These are phyloP conservation scores for Nannochloris sp. DNA, from an alignment of 139 green algal genomes.

Conservation along the genomic window DNA sequence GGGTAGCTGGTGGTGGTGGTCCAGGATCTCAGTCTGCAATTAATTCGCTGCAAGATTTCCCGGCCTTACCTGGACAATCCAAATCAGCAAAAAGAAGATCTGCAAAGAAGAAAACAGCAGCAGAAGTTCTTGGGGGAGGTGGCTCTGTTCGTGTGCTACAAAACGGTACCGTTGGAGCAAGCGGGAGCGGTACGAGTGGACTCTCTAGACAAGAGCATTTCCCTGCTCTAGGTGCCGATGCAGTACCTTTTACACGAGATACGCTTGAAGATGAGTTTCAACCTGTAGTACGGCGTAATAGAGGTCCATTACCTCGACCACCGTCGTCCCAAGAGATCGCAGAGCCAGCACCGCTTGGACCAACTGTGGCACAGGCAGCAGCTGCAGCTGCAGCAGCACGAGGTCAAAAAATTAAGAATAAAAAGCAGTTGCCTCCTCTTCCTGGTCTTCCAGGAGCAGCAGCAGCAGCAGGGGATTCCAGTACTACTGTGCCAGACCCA, in stretches of 20 bases:
- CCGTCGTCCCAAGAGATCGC: no score
- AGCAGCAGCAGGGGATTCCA: no score
- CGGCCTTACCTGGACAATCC: slow-evolving; percentile 34
- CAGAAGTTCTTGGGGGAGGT: slow-evolving; percentile 14
- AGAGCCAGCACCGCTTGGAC: background rate
- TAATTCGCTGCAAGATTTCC: slow-evolving; percentile 50
- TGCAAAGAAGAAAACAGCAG: slow-evolving; percentile 37
- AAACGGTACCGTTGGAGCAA: background rate
- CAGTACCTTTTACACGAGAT: background rate
- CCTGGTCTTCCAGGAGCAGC: no score
- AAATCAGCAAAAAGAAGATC: slow-evolving; percentile 39
- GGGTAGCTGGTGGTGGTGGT: background rate
- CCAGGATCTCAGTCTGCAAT: background rate
- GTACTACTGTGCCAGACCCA: no score
- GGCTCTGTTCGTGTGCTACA: background rate
- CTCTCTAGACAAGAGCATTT: slow-evolving; percentile 48
- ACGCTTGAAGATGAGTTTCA: no score
- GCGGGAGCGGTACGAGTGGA: background rate
- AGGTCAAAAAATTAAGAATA: no score
- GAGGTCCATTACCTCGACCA: no score
- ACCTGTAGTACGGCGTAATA: no score
- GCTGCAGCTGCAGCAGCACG: background rate
- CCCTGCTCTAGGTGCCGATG: slow-evolving; percentile 28
- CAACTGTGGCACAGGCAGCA: background rate
- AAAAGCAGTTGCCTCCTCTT: no score